A percentile compares a stretch with the other conserved stretches of the same genome.
Conservation (phyloP, 2,329 filamentous ascomycete genomes). For the Nigrospora sphaerica region DNA sequence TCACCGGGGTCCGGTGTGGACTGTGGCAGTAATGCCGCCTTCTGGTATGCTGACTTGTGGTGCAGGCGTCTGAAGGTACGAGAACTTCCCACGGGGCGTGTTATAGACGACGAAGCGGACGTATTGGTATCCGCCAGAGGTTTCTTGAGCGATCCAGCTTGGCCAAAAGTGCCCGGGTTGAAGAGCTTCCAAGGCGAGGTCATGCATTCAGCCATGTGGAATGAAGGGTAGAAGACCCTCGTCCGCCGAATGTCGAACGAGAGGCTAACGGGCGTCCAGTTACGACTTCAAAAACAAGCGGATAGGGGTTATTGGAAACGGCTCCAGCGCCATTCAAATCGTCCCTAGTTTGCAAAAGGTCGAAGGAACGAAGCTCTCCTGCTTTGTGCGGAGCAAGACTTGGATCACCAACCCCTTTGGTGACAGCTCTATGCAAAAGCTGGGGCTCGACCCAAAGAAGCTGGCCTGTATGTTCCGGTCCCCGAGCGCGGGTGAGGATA, state of each 20-base stretch:
- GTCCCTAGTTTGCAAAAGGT: constrained; percentile 39
- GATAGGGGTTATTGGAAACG: constrained; percentile 44
- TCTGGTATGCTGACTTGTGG: background rate
- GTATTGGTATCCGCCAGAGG: constrained; percentile 34
- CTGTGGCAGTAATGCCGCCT: no score
- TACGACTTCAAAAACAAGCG: constrained; percentile 40
- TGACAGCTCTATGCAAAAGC: constrained; percentile 31
- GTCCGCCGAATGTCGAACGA: background rate
- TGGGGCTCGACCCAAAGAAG: constrained; percentile 31
- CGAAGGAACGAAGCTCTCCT: constrained; percentile 30
- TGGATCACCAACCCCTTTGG: constrained; percentile 43
- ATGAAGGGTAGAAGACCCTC: constrained; percentile 22
- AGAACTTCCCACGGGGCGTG: constrained; percentile 25
- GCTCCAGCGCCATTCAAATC: constrained; percentile 46
- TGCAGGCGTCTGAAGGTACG: constrained; percentile 25
- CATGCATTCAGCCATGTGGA: constrained; percentile 40
- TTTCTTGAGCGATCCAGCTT: constrained; percentile 32
- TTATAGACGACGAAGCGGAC: constrained; percentile 30
- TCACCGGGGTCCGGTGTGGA: no score
- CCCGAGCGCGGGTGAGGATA: background rate
- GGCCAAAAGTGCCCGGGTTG: constrained; percentile 35
- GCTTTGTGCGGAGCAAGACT: constrained; percentile 41
- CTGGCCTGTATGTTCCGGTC: constrained; percentile 26
- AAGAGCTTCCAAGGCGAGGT: constrained; percentile 32
- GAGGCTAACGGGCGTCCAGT: constrained; percentile 11